Evolutionary conservation across 192 early-diverging fungal species (phyloP), one percentile per base, ranked within the genome.

Genomic region (Coemansia sp.): DNA sequence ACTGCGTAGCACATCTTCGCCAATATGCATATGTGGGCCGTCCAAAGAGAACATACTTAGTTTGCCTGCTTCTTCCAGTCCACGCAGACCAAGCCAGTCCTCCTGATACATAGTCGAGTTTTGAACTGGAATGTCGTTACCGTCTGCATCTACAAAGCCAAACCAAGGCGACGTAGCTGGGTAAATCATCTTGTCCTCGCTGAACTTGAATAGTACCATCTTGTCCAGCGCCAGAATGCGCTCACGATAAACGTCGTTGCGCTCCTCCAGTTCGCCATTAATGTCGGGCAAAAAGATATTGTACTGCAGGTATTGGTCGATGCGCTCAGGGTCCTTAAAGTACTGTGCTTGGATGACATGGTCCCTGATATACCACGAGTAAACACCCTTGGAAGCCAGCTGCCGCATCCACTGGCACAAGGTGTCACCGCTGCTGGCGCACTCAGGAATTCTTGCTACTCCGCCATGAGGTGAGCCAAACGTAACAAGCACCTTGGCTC

Each of bases 321-420:
- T 63, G n/a, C 87, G 86, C 45, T 64, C 70, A 0, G 86, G 83
- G 46, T 89, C 90, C 66, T 94, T 94, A 70, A 87, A 99, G 64
- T 98, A 99, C 83, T 99, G 97, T 4, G 96, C 97, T 83, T 94
- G 97, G 9, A 99, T 82, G 5, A 95, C 79, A 67, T 91, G 88
- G 64, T 89, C 79, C 15, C 94, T 90, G 20, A 96, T 86, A 84
- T 94, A 97, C 44, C 84, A 80, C 38, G 89, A 85, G 82, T 99
- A 99, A 6, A 89, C 95, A 8, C 93, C 94, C 15, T 76, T 64
- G n/a, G 86, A 76, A 1, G 93, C 88, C 69, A 98, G 86, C n/a
- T 81, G 78, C 22, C 93, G 78, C 89, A 94, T 92, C 58, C 91
- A 78, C 13, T 61, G 61, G 83, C 96, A 99, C 32, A 84, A 71